Conservation (phyloP, 768 basidiomycete species). For the Leccinellum rugosiceps region DNA sequence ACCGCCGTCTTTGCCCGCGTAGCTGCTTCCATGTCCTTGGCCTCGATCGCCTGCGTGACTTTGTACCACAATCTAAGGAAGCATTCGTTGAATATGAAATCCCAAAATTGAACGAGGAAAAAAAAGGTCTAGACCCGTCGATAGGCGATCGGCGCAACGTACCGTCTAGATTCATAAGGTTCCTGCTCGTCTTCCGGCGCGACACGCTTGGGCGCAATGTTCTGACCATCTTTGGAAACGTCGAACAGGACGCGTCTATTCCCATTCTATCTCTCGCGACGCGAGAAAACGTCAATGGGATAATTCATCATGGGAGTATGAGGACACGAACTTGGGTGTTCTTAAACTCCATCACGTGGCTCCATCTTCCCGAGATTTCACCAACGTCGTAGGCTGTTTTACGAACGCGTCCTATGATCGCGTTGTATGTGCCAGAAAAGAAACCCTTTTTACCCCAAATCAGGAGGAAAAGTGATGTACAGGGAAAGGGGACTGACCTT, state of each 20-base stretch:
- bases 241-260: conserved; percentile 82
- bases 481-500: conserved; percentile 52
- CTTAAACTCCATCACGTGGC: conserved; percentile 83
- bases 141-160: conserved; percentile 20
- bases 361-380: conserved; percentile 90
- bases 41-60: conserved; percentile 80
- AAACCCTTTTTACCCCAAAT: conserved; percentile 60
- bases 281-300: not conserved
- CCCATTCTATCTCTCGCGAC: conserved; percentile 44
- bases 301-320: not conserved
- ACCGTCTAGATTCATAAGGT: conserved; percentile 85
- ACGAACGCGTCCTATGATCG: conserved; percentile 77
- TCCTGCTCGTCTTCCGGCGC: conserved; percentile 85
- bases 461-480: not conserved
- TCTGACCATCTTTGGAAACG: conserved; percentile 69
- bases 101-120: not conserved
- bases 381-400: conserved; percentile 64
- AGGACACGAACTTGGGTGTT: conserved; percentile 50
- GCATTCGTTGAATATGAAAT: not conserved
- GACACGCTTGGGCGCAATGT: conserved; percentile 79
- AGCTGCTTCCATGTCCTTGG: conserved; percentile 92
- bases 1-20: conserved; percentile 86
- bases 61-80: conserved; percentile 60
- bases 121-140: not conserved
- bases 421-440: conserved; percentile 96